phyloP scores from a whole-genome alignment of 345 rosid species.

The Citrus australasica region DNA sequence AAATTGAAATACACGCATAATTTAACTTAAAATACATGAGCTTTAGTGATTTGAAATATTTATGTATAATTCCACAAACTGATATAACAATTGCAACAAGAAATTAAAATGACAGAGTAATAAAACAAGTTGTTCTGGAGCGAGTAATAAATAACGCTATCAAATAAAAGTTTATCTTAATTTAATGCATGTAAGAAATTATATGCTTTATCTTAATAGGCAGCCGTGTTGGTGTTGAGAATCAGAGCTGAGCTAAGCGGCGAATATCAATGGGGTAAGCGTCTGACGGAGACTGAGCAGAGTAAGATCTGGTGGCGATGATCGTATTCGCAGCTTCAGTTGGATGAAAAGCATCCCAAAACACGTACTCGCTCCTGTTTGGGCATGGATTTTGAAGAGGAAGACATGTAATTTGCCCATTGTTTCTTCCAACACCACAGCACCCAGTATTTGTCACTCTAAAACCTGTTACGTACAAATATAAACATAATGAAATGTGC shows the following conservation, averaged over 20 bases:
- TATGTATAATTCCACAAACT: neutral
- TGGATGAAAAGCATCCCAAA: slow-evolving; percentile 83
- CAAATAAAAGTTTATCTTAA: no score
- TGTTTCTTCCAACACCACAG: slow-evolving; percentile 76
- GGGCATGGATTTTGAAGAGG: slow-evolving; percentile 58
- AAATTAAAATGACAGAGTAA: neutral
- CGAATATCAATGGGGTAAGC: slow-evolving; percentile 60
- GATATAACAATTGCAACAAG: neutral
- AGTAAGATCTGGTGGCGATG: slow-evolving; percentile 52
- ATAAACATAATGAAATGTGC: no score
- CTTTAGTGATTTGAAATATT: neutral
- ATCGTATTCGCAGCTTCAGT: slow-evolving; percentile 51
- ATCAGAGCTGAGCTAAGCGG: slow-evolving; percentile 47
- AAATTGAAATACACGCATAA: neutral
- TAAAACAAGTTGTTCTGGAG: neutral
- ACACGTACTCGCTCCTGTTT: slow-evolving; percentile 47
- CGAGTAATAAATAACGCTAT: no score
- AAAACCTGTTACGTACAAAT: slow-evolving; percentile 33
- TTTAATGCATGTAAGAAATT: neutral
- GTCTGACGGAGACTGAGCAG: slow-evolving; percentile 46
- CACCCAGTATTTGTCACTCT: slow-evolving; percentile 58
- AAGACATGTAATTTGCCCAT: slow-evolving; percentile 76
- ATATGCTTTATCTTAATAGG: neutral
- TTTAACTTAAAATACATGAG: neutral
- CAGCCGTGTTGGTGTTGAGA: neutral